Evolutionary conservation across 306 rosid species (phyloP).

Genomic region (Clitoria ternatea): DNA sequence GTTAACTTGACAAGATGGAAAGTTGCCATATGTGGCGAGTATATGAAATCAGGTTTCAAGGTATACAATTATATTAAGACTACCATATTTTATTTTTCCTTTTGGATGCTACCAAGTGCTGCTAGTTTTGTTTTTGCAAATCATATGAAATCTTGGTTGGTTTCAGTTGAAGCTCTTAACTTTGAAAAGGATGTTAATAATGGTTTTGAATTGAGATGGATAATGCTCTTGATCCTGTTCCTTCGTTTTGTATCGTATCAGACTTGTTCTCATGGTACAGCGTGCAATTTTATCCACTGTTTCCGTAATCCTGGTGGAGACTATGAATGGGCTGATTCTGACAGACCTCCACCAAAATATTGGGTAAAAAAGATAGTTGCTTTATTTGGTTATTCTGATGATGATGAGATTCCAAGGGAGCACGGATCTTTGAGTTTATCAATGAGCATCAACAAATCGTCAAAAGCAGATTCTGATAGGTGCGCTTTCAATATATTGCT

Average conservation of each 20-base stretch:
- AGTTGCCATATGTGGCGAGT: conserved; percentile 97
- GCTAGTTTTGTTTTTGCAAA: conserved; percentile 8
- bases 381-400: conserved; percentile 73
- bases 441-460: conserved; percentile 32
- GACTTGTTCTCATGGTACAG: conserved; percentile 88
- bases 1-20: conserved; percentile 86
- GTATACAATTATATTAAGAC: conserved; percentile 34
- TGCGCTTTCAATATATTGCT: conserved; percentile 25
- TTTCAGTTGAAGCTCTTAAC: not conserved
- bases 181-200: not conserved
- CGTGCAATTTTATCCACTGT: conserved; percentile 96
- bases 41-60: conserved; percentile 86
- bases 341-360: conserved; percentile 78
- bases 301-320: conserved; percentile 92
- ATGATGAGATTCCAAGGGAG: conserved; percentile 35
- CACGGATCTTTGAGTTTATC: conserved; percentile 25
- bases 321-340: conserved; percentile 95
- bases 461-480: conserved; percentile 50
- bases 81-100: conserved; percentile 6
- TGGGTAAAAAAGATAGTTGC: conserved; percentile 76
- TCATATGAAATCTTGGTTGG: conserved; percentile 17
- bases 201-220: conserved; percentile 1
- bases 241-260: conserved; percentile 31
- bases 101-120: conserved; percentile 13
- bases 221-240: conserved; percentile 5